These are phyloP conservation scores for Aspergillus sp. DNA, from an alignment of 2,329 filamentous ascomycete species.

Conservation along the genomic window DNA sequence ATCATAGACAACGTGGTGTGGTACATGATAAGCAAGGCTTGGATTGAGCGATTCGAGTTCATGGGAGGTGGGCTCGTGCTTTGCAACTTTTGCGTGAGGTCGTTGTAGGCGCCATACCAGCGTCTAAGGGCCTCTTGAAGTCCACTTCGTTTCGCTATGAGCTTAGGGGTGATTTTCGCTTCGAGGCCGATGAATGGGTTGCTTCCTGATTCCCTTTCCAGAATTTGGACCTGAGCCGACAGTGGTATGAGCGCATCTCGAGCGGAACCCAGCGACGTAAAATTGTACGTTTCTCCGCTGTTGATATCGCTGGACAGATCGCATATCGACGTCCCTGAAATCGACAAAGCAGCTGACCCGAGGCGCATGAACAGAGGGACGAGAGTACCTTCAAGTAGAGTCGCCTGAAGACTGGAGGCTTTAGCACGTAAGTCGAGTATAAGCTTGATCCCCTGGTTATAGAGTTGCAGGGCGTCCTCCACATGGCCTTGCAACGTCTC, in stretches of 20 bases:
- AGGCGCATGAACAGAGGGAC: constrained; percentile 31
- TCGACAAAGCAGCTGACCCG: constrained; percentile 20
- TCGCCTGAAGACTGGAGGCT: constrained; percentile 7
- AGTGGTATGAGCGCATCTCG: constrained; percentile 1
- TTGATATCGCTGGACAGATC: constrained; percentile 4
- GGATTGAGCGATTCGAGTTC: no score
- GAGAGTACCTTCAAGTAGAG: constrained; percentile 25
- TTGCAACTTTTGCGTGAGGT: background rate
- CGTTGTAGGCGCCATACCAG: constrained; percentile 5
- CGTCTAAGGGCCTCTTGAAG: background rate
- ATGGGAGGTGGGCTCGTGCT: no score
- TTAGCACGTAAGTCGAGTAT: constrained; percentile 22
- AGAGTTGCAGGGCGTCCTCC: constrained; percentile 29
- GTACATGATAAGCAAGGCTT: constrained; percentile 2
- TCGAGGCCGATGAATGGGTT: background rate
- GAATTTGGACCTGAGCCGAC: background rate
- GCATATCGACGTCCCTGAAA: constrained; percentile 12
- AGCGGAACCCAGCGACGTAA: constrained; percentile 20
- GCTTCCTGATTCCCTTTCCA: background rate
- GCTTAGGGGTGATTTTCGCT: background rate
- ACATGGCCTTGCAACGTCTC: constrained; percentile 27
- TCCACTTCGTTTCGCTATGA: background rate
- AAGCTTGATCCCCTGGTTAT: constrained; percentile 28
- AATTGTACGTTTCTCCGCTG: background rate
- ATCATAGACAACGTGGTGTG: background rate